Evolutionary conservation across 2,329 filamentous ascomycete species (phyloP).

Genomic region (Hypomyces perniciosus): DNA sequence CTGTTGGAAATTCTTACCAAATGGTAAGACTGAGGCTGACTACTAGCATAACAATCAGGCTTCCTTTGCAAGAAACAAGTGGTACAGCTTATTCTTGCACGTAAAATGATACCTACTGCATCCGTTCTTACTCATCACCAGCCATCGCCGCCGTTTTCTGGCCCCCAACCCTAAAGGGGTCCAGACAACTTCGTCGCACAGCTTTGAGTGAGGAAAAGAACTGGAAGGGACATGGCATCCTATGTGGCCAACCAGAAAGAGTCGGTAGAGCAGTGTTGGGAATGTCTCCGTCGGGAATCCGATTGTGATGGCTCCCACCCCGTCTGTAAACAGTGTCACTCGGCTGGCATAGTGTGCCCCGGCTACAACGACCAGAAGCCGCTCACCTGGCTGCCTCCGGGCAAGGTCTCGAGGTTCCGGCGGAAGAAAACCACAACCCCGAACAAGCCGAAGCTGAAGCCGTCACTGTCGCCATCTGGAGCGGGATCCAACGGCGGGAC

Average conservation of each 20-base stretch:
- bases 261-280: slow-evolving; percentile 31
- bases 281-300: slow-evolving; percentile 34
- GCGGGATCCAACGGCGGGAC: not conserved
- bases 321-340: slow-evolving; percentile 31
- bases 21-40: no score
- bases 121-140: no score
- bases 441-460: not conserved
- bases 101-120: no score
- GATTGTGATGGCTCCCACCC: slow-evolving; percentile 34
- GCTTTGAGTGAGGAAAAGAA: no score
- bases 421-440: not conserved
- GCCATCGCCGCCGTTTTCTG: no score
- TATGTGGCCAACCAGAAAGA: not conserved
- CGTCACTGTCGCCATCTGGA: not conserved
- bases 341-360: slow-evolving; percentile 29
- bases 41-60: no score
- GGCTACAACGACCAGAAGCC: slow-evolving; percentile 34
- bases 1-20: no score
- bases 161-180: no score
- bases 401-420: slow-evolving; percentile 21
- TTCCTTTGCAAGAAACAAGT: no score
- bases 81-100: no score
- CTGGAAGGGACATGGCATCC: not conserved
- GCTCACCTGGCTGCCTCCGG: slow-evolving; percentile 34
- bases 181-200: no score